phyloP scores from a whole-genome alignment of 139 green algal species.

The Auxenochlorella pyrenoidosa region DNA sequence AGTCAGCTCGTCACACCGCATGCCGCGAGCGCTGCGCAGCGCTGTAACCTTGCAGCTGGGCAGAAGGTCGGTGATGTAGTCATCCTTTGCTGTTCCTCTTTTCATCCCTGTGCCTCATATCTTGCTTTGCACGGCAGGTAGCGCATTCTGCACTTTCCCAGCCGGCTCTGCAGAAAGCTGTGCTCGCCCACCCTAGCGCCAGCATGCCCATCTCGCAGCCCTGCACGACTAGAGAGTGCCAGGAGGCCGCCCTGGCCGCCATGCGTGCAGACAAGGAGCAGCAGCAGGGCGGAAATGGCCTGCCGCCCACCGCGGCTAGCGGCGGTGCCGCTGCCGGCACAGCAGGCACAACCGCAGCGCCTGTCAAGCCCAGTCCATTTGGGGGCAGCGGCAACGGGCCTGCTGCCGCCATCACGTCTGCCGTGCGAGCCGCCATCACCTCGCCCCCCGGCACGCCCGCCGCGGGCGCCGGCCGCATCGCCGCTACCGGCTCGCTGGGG shows the following conservation, averaged over 20 bases:
- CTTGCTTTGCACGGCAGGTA: too few species aligned
- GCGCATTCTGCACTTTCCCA: too few species aligned
- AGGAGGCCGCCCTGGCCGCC: conserved; percentile 6
- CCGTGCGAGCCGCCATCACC: background rate
- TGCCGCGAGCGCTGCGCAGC: too few species aligned
- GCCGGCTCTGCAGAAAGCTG: too few species aligned
- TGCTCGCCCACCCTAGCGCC: too few species aligned
- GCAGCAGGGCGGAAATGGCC: background rate
- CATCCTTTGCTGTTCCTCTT: too few species aligned
- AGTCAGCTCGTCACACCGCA: too few species aligned
- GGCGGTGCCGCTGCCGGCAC: background rate
- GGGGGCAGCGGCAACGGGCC: background rate
- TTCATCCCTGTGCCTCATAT: too few species aligned
- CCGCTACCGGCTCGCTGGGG: background rate
- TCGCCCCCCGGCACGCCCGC: background rate
- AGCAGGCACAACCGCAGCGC: background rate
- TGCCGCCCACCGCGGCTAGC: too few species aligned
- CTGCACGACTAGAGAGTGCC: conserved; percentile 11
- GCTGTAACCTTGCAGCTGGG: too few species aligned
- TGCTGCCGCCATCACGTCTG: background rate
- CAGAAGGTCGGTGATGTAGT: too few species aligned
- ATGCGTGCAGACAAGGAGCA: background rate
- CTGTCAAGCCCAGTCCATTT: background rate
- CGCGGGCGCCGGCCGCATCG: too few species aligned
- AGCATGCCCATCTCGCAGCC: background rate